Conservation (phyloP, 2,329 filamentous ascomycete species). For the Ophiosphaerella herpotricha region DNA sequence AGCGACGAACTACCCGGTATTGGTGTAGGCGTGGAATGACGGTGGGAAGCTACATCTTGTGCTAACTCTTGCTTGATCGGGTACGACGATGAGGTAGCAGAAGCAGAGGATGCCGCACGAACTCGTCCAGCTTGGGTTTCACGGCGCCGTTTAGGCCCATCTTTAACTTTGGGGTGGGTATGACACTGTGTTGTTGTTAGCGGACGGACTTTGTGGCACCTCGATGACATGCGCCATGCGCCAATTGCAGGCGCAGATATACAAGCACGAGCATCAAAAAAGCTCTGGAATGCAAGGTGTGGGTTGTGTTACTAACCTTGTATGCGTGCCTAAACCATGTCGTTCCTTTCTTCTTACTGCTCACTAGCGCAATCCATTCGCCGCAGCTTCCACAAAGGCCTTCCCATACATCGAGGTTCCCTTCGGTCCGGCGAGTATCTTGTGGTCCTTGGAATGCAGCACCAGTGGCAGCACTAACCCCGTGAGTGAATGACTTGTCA, state of each 20-base stretch:
- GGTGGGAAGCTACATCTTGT: constrained; percentile 28
- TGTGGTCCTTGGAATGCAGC: constrained; percentile 77
- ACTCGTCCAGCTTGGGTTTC: constrained; percentile 46
- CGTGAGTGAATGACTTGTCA: constrained; percentile 88
- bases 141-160: constrained; percentile 49
- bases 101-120: constrained; percentile 43
- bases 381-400: constrained; percentile 77
- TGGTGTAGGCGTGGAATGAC: constrained; percentile 39
- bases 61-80: constrained; percentile 36
- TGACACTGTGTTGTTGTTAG: constrained; percentile 45
- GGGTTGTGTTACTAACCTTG: constrained; percentile 63
- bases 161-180: constrained; percentile 51
- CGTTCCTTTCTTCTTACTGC: constrained; percentile 89
- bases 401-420: constrained; percentile 81
- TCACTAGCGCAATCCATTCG: constrained; percentile 80
- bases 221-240: not conserved
- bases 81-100: constrained; percentile 40
- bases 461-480: constrained; percentile 81
- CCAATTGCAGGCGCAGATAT: not conserved
- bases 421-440: constrained; percentile 75
- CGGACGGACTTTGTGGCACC: constrained; percentile 15
- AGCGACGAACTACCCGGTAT: constrained; percentile 27
- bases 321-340: constrained; percentile 91
- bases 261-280: constrained; percentile 6
- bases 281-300: constrained; percentile 9